Evolutionary conservation across 495 filamentous ascomycete genomes (phyloP).

Genomic region (Trichoderma erinaceum): DNA sequence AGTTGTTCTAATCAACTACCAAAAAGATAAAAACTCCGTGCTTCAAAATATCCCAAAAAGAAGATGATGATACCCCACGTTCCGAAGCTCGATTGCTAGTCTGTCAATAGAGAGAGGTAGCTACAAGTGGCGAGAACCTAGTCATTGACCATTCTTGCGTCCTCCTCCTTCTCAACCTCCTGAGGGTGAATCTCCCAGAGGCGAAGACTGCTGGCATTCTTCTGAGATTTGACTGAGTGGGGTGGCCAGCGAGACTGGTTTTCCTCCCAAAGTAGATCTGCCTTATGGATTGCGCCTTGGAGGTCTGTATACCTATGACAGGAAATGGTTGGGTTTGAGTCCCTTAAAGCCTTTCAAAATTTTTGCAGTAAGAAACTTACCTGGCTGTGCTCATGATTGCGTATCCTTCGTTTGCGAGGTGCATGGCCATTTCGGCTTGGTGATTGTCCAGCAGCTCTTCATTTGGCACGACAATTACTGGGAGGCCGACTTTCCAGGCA

Average conservation of each 20-base stretch:
- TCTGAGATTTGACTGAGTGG: background rate
- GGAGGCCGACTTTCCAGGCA: constrained; percentile 58
- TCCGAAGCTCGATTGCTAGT: background rate
- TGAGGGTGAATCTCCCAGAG: constrained; percentile 14
- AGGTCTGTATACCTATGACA: background rate
- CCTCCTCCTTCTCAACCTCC: constrained; percentile 14
- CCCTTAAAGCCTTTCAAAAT: background rate
- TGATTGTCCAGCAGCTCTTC: constrained; percentile 79
- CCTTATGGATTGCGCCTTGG: constrained; percentile 14
- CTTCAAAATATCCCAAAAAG: background rate
- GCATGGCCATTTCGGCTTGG: constrained; percentile 76
- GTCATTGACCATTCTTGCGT: constrained; percentile 8
- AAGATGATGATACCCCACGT: background rate
- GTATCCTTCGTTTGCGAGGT: constrained; percentile 62
- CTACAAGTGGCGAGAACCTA: constrained; percentile 4
- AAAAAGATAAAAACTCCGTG: background rate
- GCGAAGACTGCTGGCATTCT: background rate
- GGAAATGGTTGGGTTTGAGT: background rate
- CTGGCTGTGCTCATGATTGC: constrained; percentile 58
- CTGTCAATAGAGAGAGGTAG: background rate
- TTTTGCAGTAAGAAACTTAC: constrained; percentile 35
- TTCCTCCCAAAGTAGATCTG: constrained; percentile 8
- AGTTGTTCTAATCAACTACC: too few species aligned
- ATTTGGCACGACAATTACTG: constrained; percentile 85
- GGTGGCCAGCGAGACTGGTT: constrained; percentile 15